Evolutionary conservation across 1,139 yeast species (phyloP).

Genomic region (Saccharomyces pastorianus): DNA sequence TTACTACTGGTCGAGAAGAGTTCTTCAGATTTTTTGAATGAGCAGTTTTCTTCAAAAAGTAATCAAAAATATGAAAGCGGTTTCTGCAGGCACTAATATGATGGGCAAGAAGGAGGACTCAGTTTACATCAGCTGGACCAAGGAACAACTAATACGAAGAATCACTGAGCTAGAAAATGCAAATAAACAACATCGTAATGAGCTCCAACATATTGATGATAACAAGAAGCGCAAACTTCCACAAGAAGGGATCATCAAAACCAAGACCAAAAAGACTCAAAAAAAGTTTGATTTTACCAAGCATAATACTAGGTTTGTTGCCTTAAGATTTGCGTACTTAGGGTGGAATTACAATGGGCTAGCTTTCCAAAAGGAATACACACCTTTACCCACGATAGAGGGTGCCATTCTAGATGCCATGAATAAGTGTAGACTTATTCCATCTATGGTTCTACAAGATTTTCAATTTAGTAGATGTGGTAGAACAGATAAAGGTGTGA

Average conservation of each 20-base stretch:
- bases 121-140: conserved; percentile 34
- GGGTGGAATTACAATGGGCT: conserved; percentile 95
- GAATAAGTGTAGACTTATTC: conserved; percentile 57
- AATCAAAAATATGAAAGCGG: not conserved
- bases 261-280: conserved; percentile 19
- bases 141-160: conserved; percentile 34
- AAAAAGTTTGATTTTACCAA: conserved; percentile 61
- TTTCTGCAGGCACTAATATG: not conserved
- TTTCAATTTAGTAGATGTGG: conserved; percentile 88
- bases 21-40: not conserved
- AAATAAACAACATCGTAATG: not conserved
- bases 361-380: conserved; percentile 67
- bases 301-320: conserved; percentile 62
- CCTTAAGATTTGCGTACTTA: conserved; percentile 72
- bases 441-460: conserved; percentile 48
- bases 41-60: not conserved
- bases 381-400: conserved; percentile 84
- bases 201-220: not conserved
- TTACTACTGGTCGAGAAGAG: not conserved
- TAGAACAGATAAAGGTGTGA: conserved; percentile 91
- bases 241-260: conserved; percentile 2
- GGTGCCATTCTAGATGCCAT: conserved; percentile 65
- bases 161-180: conserved; percentile 28
- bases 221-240: conserved; percentile 7
- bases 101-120: not conserved